Evolutionary conservation across 192 early-diverging fungal genomes (phyloP).

Genomic region (Rhizoclosmatium sp.): DNA sequence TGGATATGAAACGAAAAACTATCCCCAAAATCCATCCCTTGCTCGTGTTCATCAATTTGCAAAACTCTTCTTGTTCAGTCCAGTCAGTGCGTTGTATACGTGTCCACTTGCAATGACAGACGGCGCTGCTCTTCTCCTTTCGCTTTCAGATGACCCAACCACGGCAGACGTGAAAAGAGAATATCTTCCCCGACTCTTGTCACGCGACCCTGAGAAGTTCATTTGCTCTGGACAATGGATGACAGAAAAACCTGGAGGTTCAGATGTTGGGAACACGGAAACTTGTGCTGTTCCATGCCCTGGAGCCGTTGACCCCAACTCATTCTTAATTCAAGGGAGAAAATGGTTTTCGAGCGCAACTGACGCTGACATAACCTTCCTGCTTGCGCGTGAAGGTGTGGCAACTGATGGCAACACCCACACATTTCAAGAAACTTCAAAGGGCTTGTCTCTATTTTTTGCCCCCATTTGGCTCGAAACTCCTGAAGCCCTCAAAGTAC

Average conservation of each 20-base stretch:
- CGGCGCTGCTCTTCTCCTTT: slow-evolving; percentile 72
- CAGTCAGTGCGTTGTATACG: slow-evolving; percentile 60
- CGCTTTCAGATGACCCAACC: slow-evolving; percentile 62
- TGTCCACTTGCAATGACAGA: slow-evolving; percentile 86
- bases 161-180: slow-evolving; percentile 4
- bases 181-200: slow-evolving; percentile 5
- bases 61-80: slow-evolving; percentile 67
- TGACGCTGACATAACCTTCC: slow-evolving; percentile 71
- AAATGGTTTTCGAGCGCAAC: slow-evolving; percentile 83
- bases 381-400: slow-evolving; percentile 66
- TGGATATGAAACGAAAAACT: slow-evolving; percentile 64
- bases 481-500: background rate
- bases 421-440: slow-evolving; percentile 13
- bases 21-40: background rate
- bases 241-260: slow-evolving; percentile 77
- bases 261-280: slow-evolving; percentile 71
- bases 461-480: slow-evolving; percentile 43
- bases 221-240: slow-evolving; percentile 80
- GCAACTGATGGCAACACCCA: background rate
- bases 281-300: slow-evolving; percentile 63
- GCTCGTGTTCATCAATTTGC: slow-evolving; percentile 57
- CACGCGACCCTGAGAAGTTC: slow-evolving; percentile 67
- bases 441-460: slow-evolving; percentile 68
- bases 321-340: slow-evolving; percentile 59
- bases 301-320: slow-evolving; percentile 17